Evolutionary conservation across 2,329 filamentous ascomycete species (phyloP), one percentile per base, ranked within the genome.

Genomic region (Venturia nashicola): DNA sequence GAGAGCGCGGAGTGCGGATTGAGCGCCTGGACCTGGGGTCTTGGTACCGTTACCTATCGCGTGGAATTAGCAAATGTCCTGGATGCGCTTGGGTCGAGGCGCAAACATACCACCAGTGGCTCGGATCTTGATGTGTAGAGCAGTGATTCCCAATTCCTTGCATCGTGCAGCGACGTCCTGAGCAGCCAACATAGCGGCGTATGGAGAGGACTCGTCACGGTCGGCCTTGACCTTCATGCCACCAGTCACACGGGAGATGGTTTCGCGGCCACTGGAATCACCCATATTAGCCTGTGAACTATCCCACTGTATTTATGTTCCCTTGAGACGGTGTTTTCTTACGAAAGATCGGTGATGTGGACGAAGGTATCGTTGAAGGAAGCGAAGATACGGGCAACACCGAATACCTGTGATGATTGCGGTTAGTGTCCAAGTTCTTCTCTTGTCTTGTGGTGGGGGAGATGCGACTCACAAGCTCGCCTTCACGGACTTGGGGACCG

Each of bases 201-300:
- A 99, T 75, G 94, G 94, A 72, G 94, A 97, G 76, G 93, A 97
- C 86, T 99, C 94, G 83, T 99, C 94, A 86, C 94, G 93, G 78
- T 99, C 92, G 81, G 92, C 92, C 89, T 99, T 99, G 87, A 99
- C 94, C 87, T 99, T 99, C 94, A 99, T 99, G 78, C 95, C 95
- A 84, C 95, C 94, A 75, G 95, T 99, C 73, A 99, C 93, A 90
- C 94, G 92, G 87, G 87, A 90, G 84, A 99, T 97, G 83, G 95
- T 99, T 89, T 99, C 94, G 82, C 94, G 94, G 83, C 94, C 94
- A 83, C 90, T 95, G 83, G 79, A 84, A 86, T 85, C 82, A 86
- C 81, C 82, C 82, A 84, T 76, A 82, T 88, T 81, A 87, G 85
- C 81, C 80, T 82, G 6, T 42, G 62, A 36, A 57, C 51, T n/a